A percentile compares a stretch with the other conserved stretches of the same genome.
Conservation (phyloP, 768 basidiomycete species). For the Polyporus arcularius region DNA sequence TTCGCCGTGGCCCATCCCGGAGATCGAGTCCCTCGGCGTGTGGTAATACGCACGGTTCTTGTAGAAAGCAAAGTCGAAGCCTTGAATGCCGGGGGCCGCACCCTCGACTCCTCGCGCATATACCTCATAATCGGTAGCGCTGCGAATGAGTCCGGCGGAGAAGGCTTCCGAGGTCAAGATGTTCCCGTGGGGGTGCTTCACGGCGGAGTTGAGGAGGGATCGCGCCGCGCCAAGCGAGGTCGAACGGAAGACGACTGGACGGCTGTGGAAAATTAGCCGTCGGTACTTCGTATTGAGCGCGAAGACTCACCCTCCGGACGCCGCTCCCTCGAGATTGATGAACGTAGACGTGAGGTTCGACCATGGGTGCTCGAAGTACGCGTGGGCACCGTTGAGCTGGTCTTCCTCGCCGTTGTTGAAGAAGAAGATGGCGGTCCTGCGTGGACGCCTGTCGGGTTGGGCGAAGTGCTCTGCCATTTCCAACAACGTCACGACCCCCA, state of each 20-base stretch:
- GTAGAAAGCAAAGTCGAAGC: conserved; percentile 82
- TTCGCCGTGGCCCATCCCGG: conserved; percentile 51
- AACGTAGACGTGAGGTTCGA: conserved; percentile 63
- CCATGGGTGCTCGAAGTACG: conserved; percentile 73
- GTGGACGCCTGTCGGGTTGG: conserved; percentile 41
- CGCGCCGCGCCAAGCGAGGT: conserved; percentile 59
- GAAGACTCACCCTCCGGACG: conserved; percentile 64
- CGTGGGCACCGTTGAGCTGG: conserved; percentile 69
- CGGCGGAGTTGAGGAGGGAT: conserved; percentile 42
- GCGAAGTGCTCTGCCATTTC: conserved; percentile 55
- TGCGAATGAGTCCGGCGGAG: conserved; percentile 61
- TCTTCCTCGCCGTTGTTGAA: conserved; percentile 88
- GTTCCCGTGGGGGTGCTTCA: conserved; percentile 72
- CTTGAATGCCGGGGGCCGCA: conserved; percentile 50
- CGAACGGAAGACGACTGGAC: conserved; percentile 75
- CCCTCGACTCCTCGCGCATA: conserved; percentile 46
- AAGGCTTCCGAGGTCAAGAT: conserved; percentile 72
- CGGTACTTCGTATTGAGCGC: not conserved
- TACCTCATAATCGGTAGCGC: conserved; percentile 73
- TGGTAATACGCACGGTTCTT: conserved; percentile 74
- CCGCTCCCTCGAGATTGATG: conserved; percentile 82
- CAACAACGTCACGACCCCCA: conserved; percentile 66
- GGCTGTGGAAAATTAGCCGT: conserved; percentile 40
- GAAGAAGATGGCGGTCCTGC: conserved; percentile 74
- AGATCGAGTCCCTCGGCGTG: conserved; percentile 69